These are phyloP conservation scores for Hypomyces perniciosus DNA, from an alignment of 2,329 filamentous ascomycete species.

Conservation along the genomic window DNA sequence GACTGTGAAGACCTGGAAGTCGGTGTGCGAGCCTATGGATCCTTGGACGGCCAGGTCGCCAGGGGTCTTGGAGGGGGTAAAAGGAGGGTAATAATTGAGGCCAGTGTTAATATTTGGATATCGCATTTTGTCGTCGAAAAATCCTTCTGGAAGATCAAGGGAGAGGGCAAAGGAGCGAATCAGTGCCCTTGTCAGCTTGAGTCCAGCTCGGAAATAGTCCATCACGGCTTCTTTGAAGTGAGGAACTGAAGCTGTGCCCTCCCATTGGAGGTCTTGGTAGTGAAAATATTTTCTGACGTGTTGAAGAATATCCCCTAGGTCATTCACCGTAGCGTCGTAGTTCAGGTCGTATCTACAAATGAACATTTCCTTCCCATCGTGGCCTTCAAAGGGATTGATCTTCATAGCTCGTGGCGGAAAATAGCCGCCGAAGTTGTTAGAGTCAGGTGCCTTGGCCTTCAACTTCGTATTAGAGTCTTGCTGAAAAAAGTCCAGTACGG, in stretches of 20 bases:
- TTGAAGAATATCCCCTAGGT: conserved; percentile 36
- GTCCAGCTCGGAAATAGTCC: conserved; percentile 41
- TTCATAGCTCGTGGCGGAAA: too few species aligned
- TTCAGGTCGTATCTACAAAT: too few species aligned
- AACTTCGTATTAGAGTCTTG: too few species aligned
- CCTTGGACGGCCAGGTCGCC: conserved; percentile 18
- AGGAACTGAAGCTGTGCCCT: conserved; percentile 41
- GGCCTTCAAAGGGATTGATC: too few species aligned
- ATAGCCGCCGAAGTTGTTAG: too few species aligned
- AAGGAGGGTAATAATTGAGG: conserved; percentile 36
- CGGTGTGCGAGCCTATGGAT: conserved; percentile 46
- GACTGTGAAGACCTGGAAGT: conserved; percentile 46
- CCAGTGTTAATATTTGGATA: conserved; percentile 42
- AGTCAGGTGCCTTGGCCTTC: too few species aligned
- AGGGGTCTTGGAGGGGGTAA: neutral
- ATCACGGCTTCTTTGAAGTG: conserved; percentile 42
- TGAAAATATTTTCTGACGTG: conserved; percentile 37
- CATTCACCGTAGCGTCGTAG: conserved; percentile 26
- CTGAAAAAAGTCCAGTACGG: too few species aligned
- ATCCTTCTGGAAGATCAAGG: conserved; percentile 46
- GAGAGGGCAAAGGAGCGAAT: conserved; percentile 49
- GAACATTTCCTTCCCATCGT: too few species aligned
- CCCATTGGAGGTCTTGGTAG: conserved; percentile 48
- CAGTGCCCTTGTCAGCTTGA: conserved; percentile 45
- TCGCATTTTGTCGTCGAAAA: conserved; percentile 48